A percentile compares a stretch with the other conserved stretches of the same genome.
Evolutionary conservation across 352 stramenopile genomes (phyloP).

Genomic region (Phytophthora citrophthora): DNA sequence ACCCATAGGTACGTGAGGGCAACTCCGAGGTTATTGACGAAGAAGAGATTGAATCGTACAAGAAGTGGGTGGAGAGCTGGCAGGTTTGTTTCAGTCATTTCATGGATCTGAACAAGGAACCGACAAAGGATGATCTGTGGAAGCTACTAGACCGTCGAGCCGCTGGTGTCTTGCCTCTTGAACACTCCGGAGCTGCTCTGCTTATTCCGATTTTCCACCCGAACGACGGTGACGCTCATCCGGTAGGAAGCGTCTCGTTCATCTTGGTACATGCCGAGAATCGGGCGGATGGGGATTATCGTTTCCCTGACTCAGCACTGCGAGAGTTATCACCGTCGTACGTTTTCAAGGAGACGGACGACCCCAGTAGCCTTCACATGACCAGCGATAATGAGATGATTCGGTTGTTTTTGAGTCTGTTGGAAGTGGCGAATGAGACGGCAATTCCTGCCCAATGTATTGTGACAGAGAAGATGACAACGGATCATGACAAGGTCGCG

Average conservation of each 20-base stretch:
- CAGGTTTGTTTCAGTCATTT: background rate
- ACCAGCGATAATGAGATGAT: background rate
- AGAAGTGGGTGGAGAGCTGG: background rate
- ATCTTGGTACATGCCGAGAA: conserved; percentile 3
- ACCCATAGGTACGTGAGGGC: background rate
- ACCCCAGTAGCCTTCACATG: background rate
- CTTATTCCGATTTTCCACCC: background rate
- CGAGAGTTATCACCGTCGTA: background rate
- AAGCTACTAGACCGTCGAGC: background rate
- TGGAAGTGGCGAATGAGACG: background rate
- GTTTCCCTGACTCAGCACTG: too few species aligned
- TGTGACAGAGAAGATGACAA: background rate
- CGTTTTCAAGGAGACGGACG: background rate
- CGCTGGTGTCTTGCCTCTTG: background rate
- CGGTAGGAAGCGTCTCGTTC: background rate
- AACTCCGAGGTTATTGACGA: background rate
- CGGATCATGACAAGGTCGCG: too few species aligned
- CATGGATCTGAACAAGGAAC: background rate
- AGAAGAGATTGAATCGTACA: background rate
- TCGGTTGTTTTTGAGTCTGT: background rate
- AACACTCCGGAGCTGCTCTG: background rate
- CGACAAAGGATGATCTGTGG: background rate
- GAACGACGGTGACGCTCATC: background rate
- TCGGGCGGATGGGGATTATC: background rate
- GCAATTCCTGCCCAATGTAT: background rate